phyloP scores from a whole-genome alignment of 257 asterid genomes.

The Asclepias syriaca region DNA sequence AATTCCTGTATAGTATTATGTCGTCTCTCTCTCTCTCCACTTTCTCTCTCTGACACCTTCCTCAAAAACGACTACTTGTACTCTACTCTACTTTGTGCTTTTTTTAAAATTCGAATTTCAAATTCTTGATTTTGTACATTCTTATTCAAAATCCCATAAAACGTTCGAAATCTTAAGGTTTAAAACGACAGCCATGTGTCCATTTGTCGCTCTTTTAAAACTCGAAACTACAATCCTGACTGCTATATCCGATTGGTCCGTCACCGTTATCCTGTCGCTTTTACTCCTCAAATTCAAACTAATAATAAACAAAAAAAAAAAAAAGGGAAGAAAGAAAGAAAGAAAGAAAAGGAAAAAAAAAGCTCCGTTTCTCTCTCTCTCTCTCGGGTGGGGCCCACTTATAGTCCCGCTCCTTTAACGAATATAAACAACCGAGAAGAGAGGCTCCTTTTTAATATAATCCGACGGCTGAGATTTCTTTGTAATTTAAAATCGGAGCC shows the following conservation, averaged over 20 bases:
- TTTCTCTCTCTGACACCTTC: no score
- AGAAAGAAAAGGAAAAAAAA: no score
- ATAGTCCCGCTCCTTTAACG: slow-evolving; percentile 68
- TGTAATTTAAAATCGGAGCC: slow-evolving; percentile 37
- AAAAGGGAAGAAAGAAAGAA: no score
- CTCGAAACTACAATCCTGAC: not conserved
- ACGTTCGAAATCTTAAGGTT: slow-evolving; percentile 7
- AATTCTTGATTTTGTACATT: slow-evolving; percentile 1
- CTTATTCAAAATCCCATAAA: not conserved
- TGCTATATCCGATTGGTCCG: slow-evolving; percentile 6
- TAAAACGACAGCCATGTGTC: slow-evolving; percentile 3
- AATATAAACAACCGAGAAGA: slow-evolving; percentile 26
- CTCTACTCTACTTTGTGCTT: no score
- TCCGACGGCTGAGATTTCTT: slow-evolving; percentile 49
- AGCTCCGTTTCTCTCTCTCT: no score
- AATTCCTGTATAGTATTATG: no score
- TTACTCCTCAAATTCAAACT: slow-evolving; percentile 12
- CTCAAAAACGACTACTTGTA: no score
- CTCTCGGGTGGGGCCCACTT: slow-evolving; percentile 39
- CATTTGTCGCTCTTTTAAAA: no score
- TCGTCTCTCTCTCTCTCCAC: no score
- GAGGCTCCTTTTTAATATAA: not conserved
- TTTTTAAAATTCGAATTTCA: slow-evolving; percentile 25
- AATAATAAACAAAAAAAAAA: slow-evolving; percentile 1
- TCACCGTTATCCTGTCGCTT: slow-evolving; percentile 11